Percentiles rank a stretch among this genome's conserved stretches.
Evolutionary conservation across 495 filamentous ascomycete species (phyloP).

Genomic region (Extremus antarcticus): DNA sequence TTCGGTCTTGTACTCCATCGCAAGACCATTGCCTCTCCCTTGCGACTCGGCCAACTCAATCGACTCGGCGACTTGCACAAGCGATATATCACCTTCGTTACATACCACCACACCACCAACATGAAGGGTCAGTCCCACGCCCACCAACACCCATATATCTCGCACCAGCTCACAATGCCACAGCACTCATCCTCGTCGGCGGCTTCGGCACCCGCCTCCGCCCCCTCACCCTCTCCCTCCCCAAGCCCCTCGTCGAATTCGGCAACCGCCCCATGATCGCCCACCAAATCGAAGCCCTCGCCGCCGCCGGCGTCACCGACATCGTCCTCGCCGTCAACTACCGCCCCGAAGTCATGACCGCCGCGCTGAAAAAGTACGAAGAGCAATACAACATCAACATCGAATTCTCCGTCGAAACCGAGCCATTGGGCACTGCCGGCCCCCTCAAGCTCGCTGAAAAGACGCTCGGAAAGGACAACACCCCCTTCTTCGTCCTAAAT

Average conservation of each 20-base stretch:
- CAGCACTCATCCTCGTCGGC: constrained; percentile 98
- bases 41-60: neutral
- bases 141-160: neutral
- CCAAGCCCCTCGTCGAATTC: constrained; percentile 96
- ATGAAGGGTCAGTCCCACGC: constrained; percentile 21
- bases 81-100: neutral
- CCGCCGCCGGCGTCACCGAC: constrained; percentile 91
- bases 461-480: constrained; percentile 83
- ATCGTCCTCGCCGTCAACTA: constrained; percentile 99
- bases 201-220: constrained; percentile 97
- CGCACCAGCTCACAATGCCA: constrained; percentile 3
- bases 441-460: constrained; percentile 93
- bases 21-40: constrained; percentile 20
- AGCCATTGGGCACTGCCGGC: constrained; percentile 91
- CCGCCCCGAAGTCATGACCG: constrained; percentile 89
- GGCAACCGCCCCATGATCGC: constrained; percentile 98
- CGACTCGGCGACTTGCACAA: neutral
- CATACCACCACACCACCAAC: neutral
- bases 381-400: constrained; percentile 84
- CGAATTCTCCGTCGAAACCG: constrained; percentile 89
- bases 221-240: constrained; percentile 91
- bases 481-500: constrained; percentile 98
- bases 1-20: constrained; percentile 25
- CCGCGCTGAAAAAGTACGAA: constrained; percentile 79
- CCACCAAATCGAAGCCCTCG: constrained; percentile 92